Conservation (phyloP, 1,284 basidiomycete genomes). For the Wallemia ichthyophaga region DNA sequence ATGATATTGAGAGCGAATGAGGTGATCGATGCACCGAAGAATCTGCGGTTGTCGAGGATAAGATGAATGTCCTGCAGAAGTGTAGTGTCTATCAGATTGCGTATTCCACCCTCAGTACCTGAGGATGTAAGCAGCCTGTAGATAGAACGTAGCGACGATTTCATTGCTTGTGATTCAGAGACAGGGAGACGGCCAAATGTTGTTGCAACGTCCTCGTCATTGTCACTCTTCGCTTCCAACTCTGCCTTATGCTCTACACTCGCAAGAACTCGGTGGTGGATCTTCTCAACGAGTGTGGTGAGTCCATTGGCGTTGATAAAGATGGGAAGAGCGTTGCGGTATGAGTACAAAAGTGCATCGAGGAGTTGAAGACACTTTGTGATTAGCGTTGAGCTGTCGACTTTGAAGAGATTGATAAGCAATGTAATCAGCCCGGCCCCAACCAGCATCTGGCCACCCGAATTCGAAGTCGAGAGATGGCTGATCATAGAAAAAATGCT, state of each 20-base stretch:
- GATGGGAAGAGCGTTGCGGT: slow-evolving; percentile 54
- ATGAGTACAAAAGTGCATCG: slow-evolving; percentile 73
- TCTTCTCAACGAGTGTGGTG: slow-evolving; percentile 50
- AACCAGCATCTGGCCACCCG: slow-evolving; percentile 72
- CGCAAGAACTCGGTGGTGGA: slow-evolving; percentile 20
- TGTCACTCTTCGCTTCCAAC: slow-evolving; percentile 37
- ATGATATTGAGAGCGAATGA: slow-evolving; percentile 73
- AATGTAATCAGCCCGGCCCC: slow-evolving; percentile 84
- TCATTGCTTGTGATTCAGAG: slow-evolving; percentile 27
- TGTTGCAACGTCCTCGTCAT: slow-evolving; percentile 11
- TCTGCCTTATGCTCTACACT: slow-evolving; percentile 11
- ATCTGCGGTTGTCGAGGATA: slow-evolving; percentile 47
- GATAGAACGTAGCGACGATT: slow-evolving; percentile 71
- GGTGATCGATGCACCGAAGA: slow-evolving; percentile 58
- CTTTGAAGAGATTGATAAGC: slow-evolving; percentile 61
- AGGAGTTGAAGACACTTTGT: slow-evolving; percentile 26
- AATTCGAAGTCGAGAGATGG: slow-evolving; percentile 50
- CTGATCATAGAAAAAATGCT: slow-evolving; percentile 61
- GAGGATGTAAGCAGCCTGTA: slow-evolving; percentile 90
- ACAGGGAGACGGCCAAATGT: slow-evolving; percentile 11
- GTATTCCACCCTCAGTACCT: slow-evolving; percentile 72
- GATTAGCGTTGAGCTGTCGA: slow-evolving; percentile 32
- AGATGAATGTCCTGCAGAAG: slow-evolving; percentile 59
- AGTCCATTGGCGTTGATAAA: slow-evolving; percentile 67
- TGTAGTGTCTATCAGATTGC: slow-evolving; percentile 76